Evolutionary conservation across 371 early-diverging fungal genomes (phyloP).

Genomic region (Apophysomyces elegans): DNA sequence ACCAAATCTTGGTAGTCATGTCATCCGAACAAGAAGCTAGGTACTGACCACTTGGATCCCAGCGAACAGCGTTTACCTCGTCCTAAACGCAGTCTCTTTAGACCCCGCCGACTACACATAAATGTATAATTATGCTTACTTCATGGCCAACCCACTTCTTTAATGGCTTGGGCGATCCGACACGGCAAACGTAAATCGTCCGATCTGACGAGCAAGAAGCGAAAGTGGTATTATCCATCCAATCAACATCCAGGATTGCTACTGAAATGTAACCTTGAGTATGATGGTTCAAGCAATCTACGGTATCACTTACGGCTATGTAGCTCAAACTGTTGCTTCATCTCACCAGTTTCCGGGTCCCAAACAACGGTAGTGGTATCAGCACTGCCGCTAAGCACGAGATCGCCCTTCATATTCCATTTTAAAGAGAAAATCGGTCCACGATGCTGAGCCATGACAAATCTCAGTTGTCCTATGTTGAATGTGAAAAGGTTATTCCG

Average conservation of each 20-base stretch:
- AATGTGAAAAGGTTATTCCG: not conserved
- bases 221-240: slow-evolving; percentile 91
- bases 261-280: slow-evolving; percentile 30
- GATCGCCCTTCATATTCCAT: slow-evolving; percentile 85
- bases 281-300: not conserved
- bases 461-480: slow-evolving; percentile 66
- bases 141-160: slow-evolving; percentile 79
- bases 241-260: slow-evolving; percentile 89
- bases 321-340: slow-evolving; percentile 76
- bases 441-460: slow-evolving; percentile 71
- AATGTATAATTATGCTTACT: slow-evolving; percentile 15
- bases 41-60: slow-evolving; percentile 82
- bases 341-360: slow-evolving; percentile 80
- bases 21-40: slow-evolving; percentile 96
- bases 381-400: slow-evolving; percentile 79
- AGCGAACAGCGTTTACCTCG: slow-evolving; percentile 89
- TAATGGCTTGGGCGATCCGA: slow-evolving; percentile 69
- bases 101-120: not conserved
- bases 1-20: slow-evolving; percentile 75
- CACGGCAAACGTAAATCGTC: slow-evolving; percentile 79
- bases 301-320: slow-evolving; percentile 64
- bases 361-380: slow-evolving; percentile 87
- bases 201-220: slow-evolving; percentile 91
- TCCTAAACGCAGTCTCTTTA: slow-evolving; percentile 34
- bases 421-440: slow-evolving; percentile 88